Evolutionary conservation across 148 eudicot species (phyloP).

Genomic region (Beta vulgaris): DNA sequence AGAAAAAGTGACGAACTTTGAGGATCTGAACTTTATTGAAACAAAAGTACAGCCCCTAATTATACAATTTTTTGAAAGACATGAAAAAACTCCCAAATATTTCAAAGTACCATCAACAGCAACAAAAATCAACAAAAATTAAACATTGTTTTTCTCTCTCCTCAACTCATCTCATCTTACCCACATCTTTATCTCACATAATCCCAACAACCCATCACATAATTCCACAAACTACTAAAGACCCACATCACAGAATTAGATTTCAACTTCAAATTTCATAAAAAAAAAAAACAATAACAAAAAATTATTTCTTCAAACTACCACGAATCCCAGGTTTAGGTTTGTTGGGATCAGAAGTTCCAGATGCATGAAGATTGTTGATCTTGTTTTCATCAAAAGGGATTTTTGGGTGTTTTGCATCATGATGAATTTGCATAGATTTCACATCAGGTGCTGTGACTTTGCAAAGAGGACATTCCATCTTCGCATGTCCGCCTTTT

Average conservation of each 20-base stretch:
- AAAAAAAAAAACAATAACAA: neutral
- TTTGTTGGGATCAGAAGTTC: constrained; percentile 29
- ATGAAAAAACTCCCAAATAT: neutral
- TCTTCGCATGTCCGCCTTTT: constrained; percentile 90
- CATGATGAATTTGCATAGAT: constrained; percentile 96
- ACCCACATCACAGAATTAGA: constrained; percentile 13
- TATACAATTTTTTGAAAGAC: constrained; percentile 10
- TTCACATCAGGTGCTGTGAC: constrained; percentile 81
- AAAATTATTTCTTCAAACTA: constrained; percentile 59
- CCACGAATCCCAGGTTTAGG: constrained; percentile 77
- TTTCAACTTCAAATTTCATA: neutral
- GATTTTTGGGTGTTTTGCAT: constrained; percentile 76
- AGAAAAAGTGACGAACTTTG: no score
- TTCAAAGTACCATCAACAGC: neutral
- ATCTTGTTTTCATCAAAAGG: constrained; percentile 73
- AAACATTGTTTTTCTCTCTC: neutral
- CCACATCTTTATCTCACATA: neutral
- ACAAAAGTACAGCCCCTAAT: constrained; percentile 8
- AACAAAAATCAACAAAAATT: no score
- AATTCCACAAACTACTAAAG: neutral
- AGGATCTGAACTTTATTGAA: constrained; percentile 8
- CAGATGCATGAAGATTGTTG: constrained; percentile 58
- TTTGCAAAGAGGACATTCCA: constrained; percentile 88
- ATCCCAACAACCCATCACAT: neutral
- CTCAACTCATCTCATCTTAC: neutral